phyloP scores from a whole-genome alignment of 2,329 filamentous ascomycete genomes.

The Simplicillium aogashimaense region DNA sequence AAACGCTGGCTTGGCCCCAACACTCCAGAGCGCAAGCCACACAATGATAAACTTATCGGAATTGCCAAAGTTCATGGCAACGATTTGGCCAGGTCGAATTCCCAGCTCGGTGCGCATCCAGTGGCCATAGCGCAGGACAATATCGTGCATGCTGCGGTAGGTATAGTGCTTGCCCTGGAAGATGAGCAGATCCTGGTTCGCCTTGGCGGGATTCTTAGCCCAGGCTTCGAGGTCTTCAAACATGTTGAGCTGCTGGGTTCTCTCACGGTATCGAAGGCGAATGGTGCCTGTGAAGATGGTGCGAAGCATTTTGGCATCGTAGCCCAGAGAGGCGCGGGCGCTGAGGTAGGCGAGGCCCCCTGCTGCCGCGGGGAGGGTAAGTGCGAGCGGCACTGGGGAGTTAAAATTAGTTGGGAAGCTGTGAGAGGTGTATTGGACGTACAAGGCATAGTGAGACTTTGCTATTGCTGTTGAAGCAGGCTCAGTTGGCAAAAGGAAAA shows the following conservation, averaged over 20 bases:
- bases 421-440: too few species aligned
- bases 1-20: slow-evolving; percentile 75
- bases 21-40: slow-evolving; percentile 69
- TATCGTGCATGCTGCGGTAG: slow-evolving; percentile 64
- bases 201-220: slow-evolving; percentile 41
- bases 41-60: slow-evolving; percentile 69
- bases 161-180: slow-evolving; percentile 62
- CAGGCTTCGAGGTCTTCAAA: slow-evolving; percentile 70
- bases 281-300: slow-evolving; percentile 37
- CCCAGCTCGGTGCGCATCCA: slow-evolving; percentile 60
- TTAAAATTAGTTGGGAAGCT: too few species aligned
- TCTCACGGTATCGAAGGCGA: slow-evolving; percentile 35
- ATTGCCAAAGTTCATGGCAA: slow-evolving; percentile 76
- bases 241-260: slow-evolving; percentile 51
- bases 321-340: too few species aligned
- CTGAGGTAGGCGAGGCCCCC: too few species aligned
- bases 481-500: too few species aligned
- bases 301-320: slow-evolving; percentile 32
- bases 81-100: slow-evolving; percentile 62
- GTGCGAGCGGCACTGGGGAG: too few species aligned
- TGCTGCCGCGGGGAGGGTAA: too few species aligned
- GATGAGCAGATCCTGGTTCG: slow-evolving; percentile 49
- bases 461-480: too few species aligned
- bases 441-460: too few species aligned
- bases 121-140: slow-evolving; percentile 59